Evolutionary conservation across 495 filamentous ascomycete genomes (phyloP), one percentile per base, ranked within the genome.

Genomic region (Penicillium herquei): DNA sequence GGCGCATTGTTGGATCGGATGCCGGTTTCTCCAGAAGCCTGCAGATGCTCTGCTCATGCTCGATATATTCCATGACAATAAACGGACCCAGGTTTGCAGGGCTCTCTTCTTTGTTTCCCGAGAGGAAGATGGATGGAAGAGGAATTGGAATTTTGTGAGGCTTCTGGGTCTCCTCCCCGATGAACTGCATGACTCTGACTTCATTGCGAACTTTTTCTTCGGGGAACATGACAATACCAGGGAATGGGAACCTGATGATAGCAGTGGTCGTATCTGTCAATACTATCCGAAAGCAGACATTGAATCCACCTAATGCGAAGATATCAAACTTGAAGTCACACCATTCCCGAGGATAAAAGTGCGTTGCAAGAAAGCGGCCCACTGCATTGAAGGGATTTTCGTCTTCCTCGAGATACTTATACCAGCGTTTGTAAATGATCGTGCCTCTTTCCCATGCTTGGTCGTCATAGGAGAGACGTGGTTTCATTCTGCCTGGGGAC

Each of bases 61-160:
- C 58, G 42, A 79, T 63, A 56, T 76, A 77, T 7, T 74, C 73
- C 69, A 79, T 76, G 43, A 81, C 73, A 39, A 80, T 74, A 59
- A 77, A 81, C 1, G 78, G 75, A 7, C 73, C 68, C 40, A 79
- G 31, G 0, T 71, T 57, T n/a, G 59, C 42, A 6, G 65, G 68
- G 32, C 62, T 65, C 32, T 70, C 57, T 1, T 67, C 54, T 14
- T 34, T 55, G 34, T 55, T 62, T 10, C 75, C 74, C 63, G 56
- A 74, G 51, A 70, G 63, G 10, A 68, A 66, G 34, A 80, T 49
- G 32, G 56, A 62, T n/a, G 74, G 73, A 55, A 71, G 62, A 3
- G 71, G 71, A 12, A 78, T 53, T 11, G 51, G 33, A 9, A 59
- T 59, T 51, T 8, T 40, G 1, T 54, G 61, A 26, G 54, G n/a